Conservation (phyloP, 805 yeast genomes). For the Wickerhamiella bombiphila region DNA sequence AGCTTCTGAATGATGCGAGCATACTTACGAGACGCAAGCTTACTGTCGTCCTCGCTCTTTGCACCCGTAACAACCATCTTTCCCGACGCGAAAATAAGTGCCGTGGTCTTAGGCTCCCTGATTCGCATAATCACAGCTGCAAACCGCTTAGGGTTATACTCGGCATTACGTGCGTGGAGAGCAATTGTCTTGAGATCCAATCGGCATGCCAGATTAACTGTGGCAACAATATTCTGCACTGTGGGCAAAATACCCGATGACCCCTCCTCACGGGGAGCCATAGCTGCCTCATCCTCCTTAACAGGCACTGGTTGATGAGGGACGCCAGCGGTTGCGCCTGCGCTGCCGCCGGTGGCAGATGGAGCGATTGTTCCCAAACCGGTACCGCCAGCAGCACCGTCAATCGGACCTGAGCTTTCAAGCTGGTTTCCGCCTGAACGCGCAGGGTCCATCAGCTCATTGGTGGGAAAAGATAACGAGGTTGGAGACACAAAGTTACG, state of each 20-base stretch:
- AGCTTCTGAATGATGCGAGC: conserved; percentile 96
- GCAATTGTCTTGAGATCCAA: conserved; percentile 94
- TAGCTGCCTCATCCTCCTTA: conserved; percentile 5
- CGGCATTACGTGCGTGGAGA: conserved; percentile 96
- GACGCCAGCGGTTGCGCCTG: neutral
- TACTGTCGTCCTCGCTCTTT: conserved; percentile 96
- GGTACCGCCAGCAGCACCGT: conserved; percentile 1
- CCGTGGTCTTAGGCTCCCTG: conserved; percentile 97
- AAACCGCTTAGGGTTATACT: conserved; percentile 90
- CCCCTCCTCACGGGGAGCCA: conserved; percentile 35
- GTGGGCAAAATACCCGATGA: conserved; percentile 96
- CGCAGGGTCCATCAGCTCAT: conserved; percentile 2
- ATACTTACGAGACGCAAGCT: conserved; percentile 90
- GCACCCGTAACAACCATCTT: conserved; percentile 99
- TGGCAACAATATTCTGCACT: conserved; percentile 81
- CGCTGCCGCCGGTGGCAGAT: neutral
- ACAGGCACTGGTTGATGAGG: neutral
- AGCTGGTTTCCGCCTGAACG: neutral
- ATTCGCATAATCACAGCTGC: conserved; percentile 99
- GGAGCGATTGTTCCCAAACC: neutral
- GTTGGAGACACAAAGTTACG: conserved; percentile 54
- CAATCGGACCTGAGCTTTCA: neutral
- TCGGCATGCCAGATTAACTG: conserved; percentile 92
- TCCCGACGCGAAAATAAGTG: conserved; percentile 94
- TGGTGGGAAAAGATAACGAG: conserved; percentile 42